These are phyloP conservation scores for Dictyostelium discoideum DNA, from an alignment of 78 protist species.

Conservation along the genomic window DNA sequence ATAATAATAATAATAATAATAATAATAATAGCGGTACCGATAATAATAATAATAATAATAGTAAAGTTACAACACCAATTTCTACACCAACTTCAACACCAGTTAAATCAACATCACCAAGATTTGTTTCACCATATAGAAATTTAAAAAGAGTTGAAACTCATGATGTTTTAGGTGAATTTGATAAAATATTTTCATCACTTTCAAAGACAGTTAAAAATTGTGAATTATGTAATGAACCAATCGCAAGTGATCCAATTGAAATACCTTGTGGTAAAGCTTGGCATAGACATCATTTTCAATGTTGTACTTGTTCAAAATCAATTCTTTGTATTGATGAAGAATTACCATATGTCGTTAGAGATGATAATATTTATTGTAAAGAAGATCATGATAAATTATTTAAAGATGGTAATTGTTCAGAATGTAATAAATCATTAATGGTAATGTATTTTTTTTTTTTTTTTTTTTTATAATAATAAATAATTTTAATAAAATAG, in stretches of 20 bases:
- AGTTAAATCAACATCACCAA: constrained; percentile 28
- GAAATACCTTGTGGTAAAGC: neutral
- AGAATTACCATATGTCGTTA: constrained; percentile 26
- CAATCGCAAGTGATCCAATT: neutral
- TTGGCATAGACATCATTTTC: constrained; percentile 48
- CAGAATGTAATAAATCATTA: constrained; percentile 38
- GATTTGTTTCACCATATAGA: constrained; percentile 39
- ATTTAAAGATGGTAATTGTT: constrained; percentile 28
- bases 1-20: neutral
- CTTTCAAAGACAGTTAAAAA: neutral
- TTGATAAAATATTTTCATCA: constrained; percentile 46
- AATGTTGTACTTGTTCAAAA: constrained; percentile 26
- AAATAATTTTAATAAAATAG: neutral
- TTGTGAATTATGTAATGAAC: constrained; percentile 42
- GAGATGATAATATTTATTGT: constrained; percentile 46
- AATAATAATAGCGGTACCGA: no score
- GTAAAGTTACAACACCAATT: neutral
- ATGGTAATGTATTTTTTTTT: constrained; percentile 1
- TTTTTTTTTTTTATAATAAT: no score
- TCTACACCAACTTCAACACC: constrained; percentile 31
- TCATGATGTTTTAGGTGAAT: constrained; percentile 40
- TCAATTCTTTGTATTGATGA: neutral
- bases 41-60: neutral
- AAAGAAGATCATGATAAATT: constrained; percentile 60
- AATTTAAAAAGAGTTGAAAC: constrained; percentile 41